A percentile compares a stretch with the other conserved stretches of the same genome.
These are phyloP conservation scores for Cornus florida DNA, from an alignment of 148 eudicot species.

Conservation along the genomic window DNA sequence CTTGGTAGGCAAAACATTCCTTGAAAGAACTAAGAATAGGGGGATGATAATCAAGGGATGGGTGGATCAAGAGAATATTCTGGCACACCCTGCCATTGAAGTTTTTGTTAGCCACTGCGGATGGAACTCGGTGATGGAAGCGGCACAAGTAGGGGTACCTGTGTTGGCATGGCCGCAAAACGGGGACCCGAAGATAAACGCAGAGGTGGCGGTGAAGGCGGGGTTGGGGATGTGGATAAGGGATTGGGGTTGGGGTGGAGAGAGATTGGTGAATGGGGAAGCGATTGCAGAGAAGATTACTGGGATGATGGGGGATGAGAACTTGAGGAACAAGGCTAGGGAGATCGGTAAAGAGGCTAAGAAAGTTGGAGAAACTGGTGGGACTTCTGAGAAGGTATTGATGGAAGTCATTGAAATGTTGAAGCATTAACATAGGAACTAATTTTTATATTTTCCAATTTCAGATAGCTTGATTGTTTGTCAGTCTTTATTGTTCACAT, in stretches of 20 bases:
- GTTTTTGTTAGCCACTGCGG: conserved; percentile 63
- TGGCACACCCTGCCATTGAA: conserved; percentile 39
- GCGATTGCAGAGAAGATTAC: conserved; percentile 42
- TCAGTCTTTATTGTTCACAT: too few species aligned
- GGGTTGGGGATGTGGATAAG: conserved; percentile 55
- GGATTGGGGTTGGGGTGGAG: conserved; percentile 49
- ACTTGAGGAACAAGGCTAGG: conserved; percentile 29
- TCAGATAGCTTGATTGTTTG: too few species aligned
- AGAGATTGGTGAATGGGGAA: conserved; percentile 26
- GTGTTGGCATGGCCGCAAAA: conserved; percentile 52
- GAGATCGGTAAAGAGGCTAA: conserved; percentile 37
- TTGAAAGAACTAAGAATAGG: conserved; percentile 17
- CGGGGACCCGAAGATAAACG: conserved; percentile 63
- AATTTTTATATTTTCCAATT: too few species aligned
- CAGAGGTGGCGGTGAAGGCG: conserved; percentile 43
- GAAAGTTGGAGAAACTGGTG: conserved; percentile 27
- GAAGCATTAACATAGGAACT: background rate
- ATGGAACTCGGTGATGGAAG: conserved; percentile 63
- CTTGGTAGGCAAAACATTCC: conserved; percentile 28
- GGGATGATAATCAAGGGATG: conserved; percentile 40
- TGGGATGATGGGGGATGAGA: conserved; percentile 40
- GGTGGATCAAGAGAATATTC: conserved; percentile 45
- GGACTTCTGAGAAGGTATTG: conserved; percentile 30
- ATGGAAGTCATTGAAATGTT: conserved; percentile 16
- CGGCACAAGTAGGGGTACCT: conserved; percentile 21